Conservation (phyloP, 225 moss, liverwort and hornwort genomes). For the Physcomitrellopsis africana region DNA sequence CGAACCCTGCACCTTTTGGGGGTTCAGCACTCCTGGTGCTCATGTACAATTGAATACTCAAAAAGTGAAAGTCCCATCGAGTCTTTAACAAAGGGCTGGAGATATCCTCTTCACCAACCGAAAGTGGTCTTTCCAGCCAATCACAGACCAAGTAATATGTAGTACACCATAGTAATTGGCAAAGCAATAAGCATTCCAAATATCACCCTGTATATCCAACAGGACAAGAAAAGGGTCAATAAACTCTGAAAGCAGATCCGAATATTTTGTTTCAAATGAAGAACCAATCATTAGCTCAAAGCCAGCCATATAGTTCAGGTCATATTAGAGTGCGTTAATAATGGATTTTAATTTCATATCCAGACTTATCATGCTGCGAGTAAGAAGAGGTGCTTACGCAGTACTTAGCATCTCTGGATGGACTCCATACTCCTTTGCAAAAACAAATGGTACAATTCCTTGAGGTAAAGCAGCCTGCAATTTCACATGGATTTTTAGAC, state of each 20-base stretch:
- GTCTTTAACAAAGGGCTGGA: not conserved
- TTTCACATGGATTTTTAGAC: not conserved
- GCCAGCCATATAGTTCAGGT: not conserved
- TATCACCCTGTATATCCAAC: constrained; percentile 52
- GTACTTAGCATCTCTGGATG: constrained; percentile 96
- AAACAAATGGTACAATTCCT: constrained; percentile 98
- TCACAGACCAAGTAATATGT: constrained; percentile 64
- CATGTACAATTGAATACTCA: constrained; percentile 47
- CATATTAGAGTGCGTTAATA: not conserved
- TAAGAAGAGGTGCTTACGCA: constrained; percentile 51
- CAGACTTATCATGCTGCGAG: not conserved
- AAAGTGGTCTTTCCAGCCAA: constrained; percentile 21
- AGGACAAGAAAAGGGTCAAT: not conserved
- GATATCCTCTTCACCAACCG: constrained; percentile 29
- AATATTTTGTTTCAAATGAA: not conserved
- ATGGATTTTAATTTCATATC: not conserved
- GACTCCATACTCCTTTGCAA: constrained; percentile 96
- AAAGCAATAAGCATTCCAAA: constrained; percentile 64
- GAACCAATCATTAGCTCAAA: not conserved
- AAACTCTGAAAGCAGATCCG: not conserved
- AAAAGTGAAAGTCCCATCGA: constrained; percentile 20
- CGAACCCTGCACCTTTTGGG: constrained; percentile 26
- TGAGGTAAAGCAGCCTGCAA: constrained; percentile 91
- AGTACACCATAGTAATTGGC: constrained; percentile 60
- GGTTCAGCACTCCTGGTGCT: constrained; percentile 36